Evolutionary conservation across 371 early-diverging fungal species (phyloP).

Genomic region (Mucor lusitanicus): DNA sequence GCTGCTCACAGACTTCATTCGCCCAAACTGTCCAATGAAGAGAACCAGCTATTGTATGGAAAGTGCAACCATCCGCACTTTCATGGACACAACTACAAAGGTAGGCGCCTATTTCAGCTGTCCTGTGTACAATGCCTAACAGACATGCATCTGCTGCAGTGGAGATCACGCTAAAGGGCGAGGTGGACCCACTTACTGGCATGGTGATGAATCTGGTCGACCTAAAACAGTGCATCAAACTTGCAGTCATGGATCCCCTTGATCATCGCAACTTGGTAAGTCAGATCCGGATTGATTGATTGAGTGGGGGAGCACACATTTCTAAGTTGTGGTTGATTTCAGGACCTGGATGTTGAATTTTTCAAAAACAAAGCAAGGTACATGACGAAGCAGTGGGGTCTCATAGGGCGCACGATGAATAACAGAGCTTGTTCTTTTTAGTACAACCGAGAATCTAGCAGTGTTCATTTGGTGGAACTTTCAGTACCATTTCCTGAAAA

Average conservation of each 20-base stretch:
- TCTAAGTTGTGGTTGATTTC: background rate
- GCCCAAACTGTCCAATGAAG: conserved; percentile 64
- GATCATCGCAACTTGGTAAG: conserved; percentile 85
- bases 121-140: background rate
- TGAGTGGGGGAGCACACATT: background rate
- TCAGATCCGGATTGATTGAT: background rate
- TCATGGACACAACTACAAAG: conserved; percentile 92
- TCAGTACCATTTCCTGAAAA: conserved; percentile 37
- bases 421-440: conserved; percentile 14
- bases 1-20: conserved; percentile 91
- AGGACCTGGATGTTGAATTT: conserved; percentile 81
- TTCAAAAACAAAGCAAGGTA: conserved; percentile 60
- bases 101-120: conserved; percentile 29
- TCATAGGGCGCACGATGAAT: background rate
- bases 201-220: conserved; percentile 88
- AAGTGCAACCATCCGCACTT: conserved; percentile 87
- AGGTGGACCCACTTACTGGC: conserved; percentile 75
- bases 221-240: conserved; percentile 76
- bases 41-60: conserved; percentile 77
- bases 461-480: conserved; percentile 82
- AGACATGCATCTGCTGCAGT: background rate
- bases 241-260: conserved; percentile 72
- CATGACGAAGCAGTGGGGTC: background rate
- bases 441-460: conserved; percentile 90
- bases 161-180: conserved; percentile 75